phyloP scores from a whole-genome alignment of 2,329 filamentous ascomycete genomes.

The Colletotrichum musicola region DNA sequence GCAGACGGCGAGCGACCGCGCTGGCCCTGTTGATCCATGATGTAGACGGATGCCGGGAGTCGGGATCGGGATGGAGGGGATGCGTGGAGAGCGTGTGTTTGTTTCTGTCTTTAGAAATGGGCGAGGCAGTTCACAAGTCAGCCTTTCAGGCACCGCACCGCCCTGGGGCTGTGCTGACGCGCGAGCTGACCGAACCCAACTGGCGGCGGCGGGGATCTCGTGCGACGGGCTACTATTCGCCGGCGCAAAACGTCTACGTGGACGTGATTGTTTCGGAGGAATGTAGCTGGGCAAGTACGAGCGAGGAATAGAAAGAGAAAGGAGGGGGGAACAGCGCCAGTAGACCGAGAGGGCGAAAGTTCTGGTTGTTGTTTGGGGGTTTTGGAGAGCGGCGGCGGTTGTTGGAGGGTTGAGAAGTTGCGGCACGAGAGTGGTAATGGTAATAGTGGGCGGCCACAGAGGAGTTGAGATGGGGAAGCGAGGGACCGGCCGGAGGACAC shows the following conservation, averaged over 20 bases:
- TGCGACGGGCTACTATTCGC: conserved; percentile 34
- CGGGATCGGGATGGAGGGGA: conserved; percentile 39
- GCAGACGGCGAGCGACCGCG: conserved; percentile 72
- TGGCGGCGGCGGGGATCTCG: conserved; percentile 32
- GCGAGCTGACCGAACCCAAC: conserved; percentile 44
- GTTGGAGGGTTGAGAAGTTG: conserved; percentile 21
- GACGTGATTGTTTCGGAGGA: conserved; percentile 19
- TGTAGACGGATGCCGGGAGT: conserved; percentile 37
- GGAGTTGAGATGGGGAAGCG: conserved; percentile 37
- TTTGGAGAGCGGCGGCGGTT: conserved; percentile 12
- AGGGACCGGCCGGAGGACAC: conserved; percentile 2
- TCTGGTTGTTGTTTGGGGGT: conserved; percentile 18
- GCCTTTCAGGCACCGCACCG: conserved; percentile 57
- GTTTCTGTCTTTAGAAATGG: conserved; percentile 52
- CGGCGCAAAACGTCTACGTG: conserved; percentile 27
- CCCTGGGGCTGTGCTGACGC: conserved; percentile 57
- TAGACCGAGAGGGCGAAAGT: conserved; percentile 3
- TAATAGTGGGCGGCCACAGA: conserved; percentile 27
- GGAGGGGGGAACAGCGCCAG: background rate
- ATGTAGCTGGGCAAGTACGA: conserved; percentile 7
- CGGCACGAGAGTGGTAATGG: conserved; percentile 16
- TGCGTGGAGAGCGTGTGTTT: conserved; percentile 32
- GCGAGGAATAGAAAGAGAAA: background rate
- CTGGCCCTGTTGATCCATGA: conserved; percentile 58
- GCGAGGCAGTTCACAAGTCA: conserved; percentile 61